phyloP scores from a whole-genome alignment of 352 stramenopile genomes.

The Globisporangium iwayamae region DNA sequence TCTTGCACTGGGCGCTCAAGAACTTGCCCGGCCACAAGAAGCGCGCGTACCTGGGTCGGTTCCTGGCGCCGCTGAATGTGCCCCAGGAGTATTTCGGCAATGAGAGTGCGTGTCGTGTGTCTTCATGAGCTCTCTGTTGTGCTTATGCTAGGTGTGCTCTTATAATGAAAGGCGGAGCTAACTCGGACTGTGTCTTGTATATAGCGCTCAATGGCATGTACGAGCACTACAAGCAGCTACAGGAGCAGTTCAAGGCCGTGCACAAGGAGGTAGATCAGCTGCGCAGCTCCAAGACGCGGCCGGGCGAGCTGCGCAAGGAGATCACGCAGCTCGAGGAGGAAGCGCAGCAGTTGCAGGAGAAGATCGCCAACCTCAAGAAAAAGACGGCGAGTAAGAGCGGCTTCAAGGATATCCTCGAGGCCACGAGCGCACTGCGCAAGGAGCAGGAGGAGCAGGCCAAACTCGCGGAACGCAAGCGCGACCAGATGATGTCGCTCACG shows the following conservation, averaged over 20 bases:
- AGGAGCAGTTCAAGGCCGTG: constrained; percentile 90
- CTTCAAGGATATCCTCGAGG: constrained; percentile 89
- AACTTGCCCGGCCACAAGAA: constrained; percentile 88
- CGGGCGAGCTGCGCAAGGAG: constrained; percentile 85
- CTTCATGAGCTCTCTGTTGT: not conserved
- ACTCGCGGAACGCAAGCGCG: constrained; percentile 81
- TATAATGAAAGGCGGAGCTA: not conserved
- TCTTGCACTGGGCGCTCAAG: constrained; percentile 92
- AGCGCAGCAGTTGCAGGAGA: constrained; percentile 85
- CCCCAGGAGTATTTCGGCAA: constrained; percentile 92
- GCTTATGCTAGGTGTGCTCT: constrained; percentile 1
- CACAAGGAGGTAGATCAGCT: constrained; percentile 90
- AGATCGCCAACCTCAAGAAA: constrained; percentile 89
- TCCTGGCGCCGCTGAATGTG: constrained; percentile 90
- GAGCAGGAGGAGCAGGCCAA: constrained; percentile 94
- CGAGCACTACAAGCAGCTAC: constrained; percentile 90
- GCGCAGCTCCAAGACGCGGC: constrained; percentile 69
- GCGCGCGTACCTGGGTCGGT: constrained; percentile 91
- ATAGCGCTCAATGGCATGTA: constrained; percentile 72
- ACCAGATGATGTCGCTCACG: constrained; percentile 87
- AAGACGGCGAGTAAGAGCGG: constrained; percentile 75
- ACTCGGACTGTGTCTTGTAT: not conserved
- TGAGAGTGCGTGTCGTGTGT: constrained; percentile 42
- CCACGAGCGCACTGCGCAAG: constrained; percentile 88
- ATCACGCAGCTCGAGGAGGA: constrained; percentile 92